Conservation (phyloP, 108 stramenopile species). For the Cyclostephanos tholiformis region DNA sequence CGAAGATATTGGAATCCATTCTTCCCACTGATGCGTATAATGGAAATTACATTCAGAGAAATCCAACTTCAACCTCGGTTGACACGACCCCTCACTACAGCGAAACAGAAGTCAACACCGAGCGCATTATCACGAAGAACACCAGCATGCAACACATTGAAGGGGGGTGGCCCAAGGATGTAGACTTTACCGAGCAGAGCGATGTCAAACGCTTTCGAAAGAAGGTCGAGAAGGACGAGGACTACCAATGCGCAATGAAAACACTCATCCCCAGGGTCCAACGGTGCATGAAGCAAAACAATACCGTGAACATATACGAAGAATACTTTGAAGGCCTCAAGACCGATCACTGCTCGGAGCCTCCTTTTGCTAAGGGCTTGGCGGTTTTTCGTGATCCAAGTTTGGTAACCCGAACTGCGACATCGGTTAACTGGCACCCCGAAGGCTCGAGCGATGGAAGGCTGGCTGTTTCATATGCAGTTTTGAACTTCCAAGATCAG, state of each 20-base stretch:
- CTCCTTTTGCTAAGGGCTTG: conserved; percentile 87
- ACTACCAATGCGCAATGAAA: conserved; percentile 77
- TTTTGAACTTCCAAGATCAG: conserved; percentile 84
- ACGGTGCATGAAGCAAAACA: conserved; percentile 87
- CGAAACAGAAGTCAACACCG: conserved; percentile 82
- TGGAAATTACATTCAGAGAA: conserved; percentile 40
- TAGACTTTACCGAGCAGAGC: conserved; percentile 84
- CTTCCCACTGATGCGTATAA: conserved; percentile 53
- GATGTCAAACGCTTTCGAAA: conserved; percentile 78
- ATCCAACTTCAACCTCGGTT: conserved; percentile 23
- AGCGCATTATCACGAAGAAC: conserved; percentile 68
- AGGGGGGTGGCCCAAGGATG: conserved; percentile 94
- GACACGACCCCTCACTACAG: conserved; percentile 51
- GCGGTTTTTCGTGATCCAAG: conserved; percentile 91
- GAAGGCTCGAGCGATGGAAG: conserved; percentile 69
- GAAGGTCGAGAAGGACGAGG: conserved; percentile 90
- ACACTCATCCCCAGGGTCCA: conserved; percentile 74
- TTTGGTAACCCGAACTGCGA: conserved; percentile 72
- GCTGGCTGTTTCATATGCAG: conserved; percentile 85
- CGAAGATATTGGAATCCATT: conserved; percentile 52
- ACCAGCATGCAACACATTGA: conserved; percentile 81
- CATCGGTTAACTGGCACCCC: conserved; percentile 90
- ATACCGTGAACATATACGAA: conserved; percentile 91
- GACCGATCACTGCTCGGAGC: conserved; percentile 77
- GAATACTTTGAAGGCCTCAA: conserved; percentile 64